phyloP scores from a whole-genome alignment of 1,284 basidiomycete genomes.

The Cryptococcus deneoformans region DNA sequence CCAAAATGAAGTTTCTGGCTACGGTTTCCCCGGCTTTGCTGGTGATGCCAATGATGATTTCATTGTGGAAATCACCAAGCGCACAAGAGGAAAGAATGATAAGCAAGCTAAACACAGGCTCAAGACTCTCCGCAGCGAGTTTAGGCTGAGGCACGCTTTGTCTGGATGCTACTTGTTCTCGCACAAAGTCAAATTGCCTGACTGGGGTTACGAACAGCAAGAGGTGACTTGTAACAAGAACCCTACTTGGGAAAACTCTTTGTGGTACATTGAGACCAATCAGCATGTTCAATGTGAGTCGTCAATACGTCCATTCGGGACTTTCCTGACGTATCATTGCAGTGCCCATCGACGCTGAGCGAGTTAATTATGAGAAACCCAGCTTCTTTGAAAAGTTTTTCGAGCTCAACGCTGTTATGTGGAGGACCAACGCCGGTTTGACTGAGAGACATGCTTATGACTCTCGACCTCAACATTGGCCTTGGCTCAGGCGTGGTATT shows the following conservation, averaged over 20 bases:
- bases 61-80: slow-evolving; percentile 76
- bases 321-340: slow-evolving; percentile 10
- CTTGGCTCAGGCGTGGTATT: slow-evolving; percentile 83
- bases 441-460: slow-evolving; percentile 95
- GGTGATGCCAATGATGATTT: slow-evolving; percentile 93
- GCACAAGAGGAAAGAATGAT: slow-evolving; percentile 56
- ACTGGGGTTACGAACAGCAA: slow-evolving; percentile 98
- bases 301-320: slow-evolving; percentile 5
- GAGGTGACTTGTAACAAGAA: slow-evolving; percentile 98
- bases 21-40: slow-evolving; percentile 70
- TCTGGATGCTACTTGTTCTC: slow-evolving; percentile 97
- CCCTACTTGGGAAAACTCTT: slow-evolving; percentile 80
- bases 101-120: slow-evolving; percentile 66
- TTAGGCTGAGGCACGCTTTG: slow-evolving; percentile 78
- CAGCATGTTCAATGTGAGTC: slow-evolving; percentile 69
- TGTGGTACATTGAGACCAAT: slow-evolving; percentile 94
- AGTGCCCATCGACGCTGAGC: slow-evolving; percentile 70
- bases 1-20: slow-evolving; percentile 97
- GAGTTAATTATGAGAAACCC: slow-evolving; percentile 83
- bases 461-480: slow-evolving; percentile 88
- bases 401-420: slow-evolving; percentile 95
- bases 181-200: slow-evolving; percentile 94
- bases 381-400: slow-evolving; percentile 86
- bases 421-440: slow-evolving; percentile 93
- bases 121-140: slow-evolving; percentile 75